These are phyloP conservation scores for Trypanosoma grayi DNA, from an alignment of 208 protist species.

Conservation along the genomic window DNA sequence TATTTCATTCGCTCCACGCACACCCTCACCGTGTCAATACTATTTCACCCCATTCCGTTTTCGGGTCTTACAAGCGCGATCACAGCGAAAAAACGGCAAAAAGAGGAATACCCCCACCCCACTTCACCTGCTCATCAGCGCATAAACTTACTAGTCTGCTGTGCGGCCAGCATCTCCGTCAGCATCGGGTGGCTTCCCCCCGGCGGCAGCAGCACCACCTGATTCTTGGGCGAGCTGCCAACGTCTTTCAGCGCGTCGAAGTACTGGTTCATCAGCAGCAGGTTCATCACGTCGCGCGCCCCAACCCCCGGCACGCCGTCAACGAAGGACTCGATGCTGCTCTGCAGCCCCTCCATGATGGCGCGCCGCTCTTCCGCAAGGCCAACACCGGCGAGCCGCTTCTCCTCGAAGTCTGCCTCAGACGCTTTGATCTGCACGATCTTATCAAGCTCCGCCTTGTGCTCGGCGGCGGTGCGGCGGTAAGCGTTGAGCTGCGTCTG, in stretches of 20 bases:
- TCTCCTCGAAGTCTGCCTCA: conserved; percentile 71
- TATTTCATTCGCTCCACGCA: too few species aligned
- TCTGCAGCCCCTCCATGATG: conserved; percentile 68
- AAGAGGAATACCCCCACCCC: background rate
- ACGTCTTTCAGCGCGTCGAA: conserved; percentile 84
- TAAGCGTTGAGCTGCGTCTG: conserved; percentile 74
- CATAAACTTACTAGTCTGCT: conserved; percentile 26
- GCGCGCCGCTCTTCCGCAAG: conserved; percentile 66
- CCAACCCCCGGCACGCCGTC: conserved; percentile 41
- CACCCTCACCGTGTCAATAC: too few species aligned
- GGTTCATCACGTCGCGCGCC: conserved; percentile 62
- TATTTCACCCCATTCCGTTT: too few species aligned
- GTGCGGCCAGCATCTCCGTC: conserved; percentile 40
- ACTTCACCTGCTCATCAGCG: conserved; percentile 9
- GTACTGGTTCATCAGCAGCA: conserved; percentile 81
- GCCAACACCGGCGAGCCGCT: conserved; percentile 64
- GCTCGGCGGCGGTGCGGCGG: conserved; percentile 53
- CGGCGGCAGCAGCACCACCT: conserved; percentile 49
- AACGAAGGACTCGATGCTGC: conserved; percentile 59
- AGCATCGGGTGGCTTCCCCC: conserved; percentile 7
- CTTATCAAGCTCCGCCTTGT: conserved; percentile 68
- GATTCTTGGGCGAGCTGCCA: conserved; percentile 32
- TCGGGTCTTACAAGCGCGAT: too few species aligned
- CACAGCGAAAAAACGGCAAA: background rate
- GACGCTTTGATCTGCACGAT: conserved; percentile 62